These are phyloP conservation scores for Acidiella bohemica DNA, from an alignment of 495 filamentous ascomycete species.

Conservation along the genomic window DNA sequence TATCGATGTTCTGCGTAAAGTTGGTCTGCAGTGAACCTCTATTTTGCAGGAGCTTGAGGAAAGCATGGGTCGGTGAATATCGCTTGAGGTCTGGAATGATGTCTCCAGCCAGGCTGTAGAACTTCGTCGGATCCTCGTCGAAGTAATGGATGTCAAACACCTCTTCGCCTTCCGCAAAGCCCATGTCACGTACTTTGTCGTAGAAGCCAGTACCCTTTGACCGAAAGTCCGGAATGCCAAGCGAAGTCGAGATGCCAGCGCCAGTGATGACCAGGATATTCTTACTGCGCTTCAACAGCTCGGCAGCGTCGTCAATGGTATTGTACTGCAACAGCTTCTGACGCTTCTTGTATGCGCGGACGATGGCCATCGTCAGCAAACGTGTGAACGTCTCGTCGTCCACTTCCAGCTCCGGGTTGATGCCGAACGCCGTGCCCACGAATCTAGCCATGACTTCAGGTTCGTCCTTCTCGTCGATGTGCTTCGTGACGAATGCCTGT, in stretches of 20 bases:
- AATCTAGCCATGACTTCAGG: conserved; percentile 64
- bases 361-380: conserved; percentile 62
- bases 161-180: conserved; percentile 76
- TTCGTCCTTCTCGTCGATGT: conserved; percentile 36
- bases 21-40: conserved; percentile 86
- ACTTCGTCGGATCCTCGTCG: conserved; percentile 69
- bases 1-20: conserved; percentile 98
- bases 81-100: conserved; percentile 62
- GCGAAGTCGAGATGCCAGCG: conserved; percentile 65
- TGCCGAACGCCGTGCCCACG: conserved; percentile 83
- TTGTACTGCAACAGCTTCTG: conserved; percentile 73
- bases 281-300: conserved; percentile 53
- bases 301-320: conserved; percentile 73
- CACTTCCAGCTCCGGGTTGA: conserved; percentile 32
- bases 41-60: conserved; percentile 86
- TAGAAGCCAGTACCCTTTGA: conserved; percentile 63
- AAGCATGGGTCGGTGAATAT: conserved; percentile 82
- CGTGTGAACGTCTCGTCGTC: conserved; percentile 61
- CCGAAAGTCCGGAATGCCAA: conserved; percentile 56
- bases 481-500: conserved; percentile 58
- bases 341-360: conserved; percentile 69
- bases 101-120: conserved; percentile 83
- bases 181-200: conserved; percentile 62
- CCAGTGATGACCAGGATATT: conserved; percentile 93
- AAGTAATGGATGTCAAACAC: conserved; percentile 88